Conservation (phyloP, 2,329 filamentous ascomycete species). For the Magnaporthales sp. region DNA sequence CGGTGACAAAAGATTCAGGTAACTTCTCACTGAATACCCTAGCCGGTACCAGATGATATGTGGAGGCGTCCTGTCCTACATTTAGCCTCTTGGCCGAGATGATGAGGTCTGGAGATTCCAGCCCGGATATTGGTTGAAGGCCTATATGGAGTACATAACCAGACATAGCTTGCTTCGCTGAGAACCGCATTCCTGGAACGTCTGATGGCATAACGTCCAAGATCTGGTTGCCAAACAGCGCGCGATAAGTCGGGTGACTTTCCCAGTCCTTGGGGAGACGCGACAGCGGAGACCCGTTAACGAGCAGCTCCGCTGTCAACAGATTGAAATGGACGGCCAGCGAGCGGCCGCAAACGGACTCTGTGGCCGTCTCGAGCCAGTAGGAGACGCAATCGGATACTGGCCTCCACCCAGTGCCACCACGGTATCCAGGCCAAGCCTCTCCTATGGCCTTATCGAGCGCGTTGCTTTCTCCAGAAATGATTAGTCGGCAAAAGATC, state of each 20-base stretch:
- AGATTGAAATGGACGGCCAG: conserved; percentile 36
- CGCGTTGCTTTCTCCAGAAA: conserved; percentile 11
- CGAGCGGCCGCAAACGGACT: not conserved
- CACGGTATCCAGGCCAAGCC: conserved; percentile 18
- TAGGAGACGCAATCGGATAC: conserved; percentile 1
- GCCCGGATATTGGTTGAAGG: conserved; percentile 3
- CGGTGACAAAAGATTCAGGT: conserved; percentile 26
- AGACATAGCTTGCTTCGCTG: conserved; percentile 20
- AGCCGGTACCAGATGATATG: conserved; percentile 24
- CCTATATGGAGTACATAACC: conserved; percentile 28
- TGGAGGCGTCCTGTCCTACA: not conserved
- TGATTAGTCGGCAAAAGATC: conserved; percentile 8
- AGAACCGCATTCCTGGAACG: conserved; percentile 30
- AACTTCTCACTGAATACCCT: conserved; percentile 26
- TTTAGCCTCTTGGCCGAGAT: conserved; percentile 17
- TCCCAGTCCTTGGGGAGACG: conserved; percentile 37
- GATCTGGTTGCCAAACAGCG: conserved; percentile 31
- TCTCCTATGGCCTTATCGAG: conserved; percentile 13
- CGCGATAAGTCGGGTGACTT: conserved; percentile 25
- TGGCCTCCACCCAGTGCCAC: conserved; percentile 5
- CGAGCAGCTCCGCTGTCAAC: conserved; percentile 39
- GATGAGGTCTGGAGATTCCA: conserved; percentile 17
- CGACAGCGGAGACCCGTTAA: conserved; percentile 39
- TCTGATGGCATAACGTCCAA: conserved; percentile 34
- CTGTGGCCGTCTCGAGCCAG: conserved; percentile 14